phyloP scores from a whole-genome alignment of 768 basidiomycete genomes.

The Crepidotus variabilis region DNA sequence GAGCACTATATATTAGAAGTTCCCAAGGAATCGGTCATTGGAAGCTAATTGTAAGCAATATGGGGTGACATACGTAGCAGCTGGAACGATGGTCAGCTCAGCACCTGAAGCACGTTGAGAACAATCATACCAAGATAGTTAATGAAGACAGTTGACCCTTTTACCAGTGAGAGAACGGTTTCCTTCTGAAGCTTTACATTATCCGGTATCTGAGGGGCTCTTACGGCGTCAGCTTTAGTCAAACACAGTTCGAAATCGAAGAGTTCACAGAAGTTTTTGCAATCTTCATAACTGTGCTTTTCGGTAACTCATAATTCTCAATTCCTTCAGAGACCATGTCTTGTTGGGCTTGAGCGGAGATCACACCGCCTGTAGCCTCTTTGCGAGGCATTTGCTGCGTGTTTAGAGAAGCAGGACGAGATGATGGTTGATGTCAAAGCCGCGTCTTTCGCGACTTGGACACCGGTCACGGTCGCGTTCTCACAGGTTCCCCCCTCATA shows the following conservation, averaged over 20 bases:
- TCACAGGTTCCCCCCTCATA: too few relatives aligned
- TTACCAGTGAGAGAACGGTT: conserved; percentile 76
- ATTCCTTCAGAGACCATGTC: conserved; percentile 81
- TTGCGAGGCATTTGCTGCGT: conserved; percentile 64
- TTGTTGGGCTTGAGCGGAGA: conserved; percentile 76
- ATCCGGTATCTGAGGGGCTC: conserved; percentile 64
- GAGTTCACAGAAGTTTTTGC: conserved; percentile 75
- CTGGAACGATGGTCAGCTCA: conserved; percentile 19
- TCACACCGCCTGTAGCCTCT: conserved; percentile 48
- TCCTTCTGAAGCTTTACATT: conserved; percentile 89
- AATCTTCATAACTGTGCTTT: conserved; percentile 76
- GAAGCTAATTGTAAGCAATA: background rate
- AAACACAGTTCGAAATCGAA: background rate
- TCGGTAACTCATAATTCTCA: conserved; percentile 86
- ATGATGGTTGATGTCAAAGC: too few relatives aligned
- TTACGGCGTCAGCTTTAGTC: background rate
- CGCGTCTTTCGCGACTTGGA: too few relatives aligned
- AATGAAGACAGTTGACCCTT: conserved; percentile 93
- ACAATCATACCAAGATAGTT: conserved; percentile 76
- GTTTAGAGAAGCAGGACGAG: too few relatives aligned
- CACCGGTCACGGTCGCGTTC: too few relatives aligned
- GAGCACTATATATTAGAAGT: conserved; percentile 50
- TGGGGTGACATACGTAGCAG: conserved; percentile 42
- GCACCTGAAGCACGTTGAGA: background rate
- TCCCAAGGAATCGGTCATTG: background rate